phyloP scores from a whole-genome alignment of 495 filamentous ascomycete species.

The Neurospora sp. region DNA sequence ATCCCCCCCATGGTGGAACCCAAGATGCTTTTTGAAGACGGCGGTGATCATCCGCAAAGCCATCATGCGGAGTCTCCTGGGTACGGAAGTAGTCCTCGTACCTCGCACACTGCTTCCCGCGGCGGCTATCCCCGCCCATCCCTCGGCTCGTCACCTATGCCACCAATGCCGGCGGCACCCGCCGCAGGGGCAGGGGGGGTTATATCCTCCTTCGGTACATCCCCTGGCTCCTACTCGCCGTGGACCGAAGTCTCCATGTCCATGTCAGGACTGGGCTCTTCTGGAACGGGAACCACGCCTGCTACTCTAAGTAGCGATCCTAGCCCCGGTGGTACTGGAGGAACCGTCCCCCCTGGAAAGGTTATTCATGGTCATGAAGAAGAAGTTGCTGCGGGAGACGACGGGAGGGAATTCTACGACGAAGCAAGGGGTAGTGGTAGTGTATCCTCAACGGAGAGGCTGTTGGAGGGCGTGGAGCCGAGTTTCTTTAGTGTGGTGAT shows the following conservation, averaged over 20 bases:
- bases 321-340: background rate
- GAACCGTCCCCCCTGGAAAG: background rate
- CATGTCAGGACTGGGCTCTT: background rate
- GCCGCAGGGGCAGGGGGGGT: constrained; percentile 2
- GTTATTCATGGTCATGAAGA: background rate
- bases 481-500: constrained; percentile 65
- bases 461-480: constrained; percentile 55
- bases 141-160: background rate
- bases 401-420: constrained; percentile 8
- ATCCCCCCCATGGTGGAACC: constrained; percentile 26
- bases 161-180: constrained; percentile 2
- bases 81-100: constrained; percentile 4
- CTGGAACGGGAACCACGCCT: background rate
- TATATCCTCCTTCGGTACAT: constrained; percentile 6
- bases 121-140: background rate
- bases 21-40: constrained; percentile 20
- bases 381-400: background rate
- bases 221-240: background rate
- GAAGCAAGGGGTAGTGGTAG: constrained; percentile 20
- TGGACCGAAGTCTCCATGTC: background rate
- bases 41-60: background rate
- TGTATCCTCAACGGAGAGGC: constrained; percentile 36
- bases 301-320: background rate
- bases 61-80: background rate
- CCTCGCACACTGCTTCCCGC: constrained; percentile 11